Percentiles rank a stretch among this genome's conserved stretches.
Conservation (phyloP, 2,329 filamentous ascomycete species). For the Fusarium succisae region DNA sequence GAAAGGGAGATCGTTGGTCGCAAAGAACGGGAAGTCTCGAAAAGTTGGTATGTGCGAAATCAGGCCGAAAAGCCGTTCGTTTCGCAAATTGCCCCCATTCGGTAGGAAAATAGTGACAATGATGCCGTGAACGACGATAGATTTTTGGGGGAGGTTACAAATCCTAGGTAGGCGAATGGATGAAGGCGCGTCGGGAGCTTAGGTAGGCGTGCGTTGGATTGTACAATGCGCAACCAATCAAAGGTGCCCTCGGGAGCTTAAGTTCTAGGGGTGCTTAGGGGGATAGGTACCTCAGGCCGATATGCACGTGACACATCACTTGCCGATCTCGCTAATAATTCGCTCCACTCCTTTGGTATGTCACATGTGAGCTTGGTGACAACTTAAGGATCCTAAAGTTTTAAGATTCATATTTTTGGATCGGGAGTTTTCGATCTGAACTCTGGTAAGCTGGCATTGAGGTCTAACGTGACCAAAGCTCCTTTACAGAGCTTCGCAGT, state of each 20-base stretch:
- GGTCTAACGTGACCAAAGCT: background rate
- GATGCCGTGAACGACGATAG: background rate
- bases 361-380: background rate
- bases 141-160: background rate
- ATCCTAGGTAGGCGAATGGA: background rate
- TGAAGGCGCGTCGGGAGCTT: conserved; percentile 13
- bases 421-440: conserved; percentile 4
- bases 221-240: conserved; percentile 37
- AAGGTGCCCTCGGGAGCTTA: too few species aligned
- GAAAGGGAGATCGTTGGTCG: background rate
- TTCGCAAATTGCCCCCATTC: conserved; percentile 1
- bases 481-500: conserved; percentile 4
- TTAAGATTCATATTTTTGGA: conserved; percentile 18
- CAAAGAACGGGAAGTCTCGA: background rate
- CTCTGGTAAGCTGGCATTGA: conserved; percentile 3
- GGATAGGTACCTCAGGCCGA: too few species aligned
- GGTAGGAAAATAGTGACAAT: background rate
- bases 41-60: background rate
- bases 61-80: conserved; percentile 9
- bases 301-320: conserved; percentile 22
- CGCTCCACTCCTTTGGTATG: background rate
- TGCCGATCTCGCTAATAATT: background rate
- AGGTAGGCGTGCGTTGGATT: background rate
- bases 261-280: too few species aligned
- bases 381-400: conserved; percentile 10